phyloP scores from a whole-genome alignment of 108 stramenopile genomes.

The Schizochytrium sp. region DNA sequence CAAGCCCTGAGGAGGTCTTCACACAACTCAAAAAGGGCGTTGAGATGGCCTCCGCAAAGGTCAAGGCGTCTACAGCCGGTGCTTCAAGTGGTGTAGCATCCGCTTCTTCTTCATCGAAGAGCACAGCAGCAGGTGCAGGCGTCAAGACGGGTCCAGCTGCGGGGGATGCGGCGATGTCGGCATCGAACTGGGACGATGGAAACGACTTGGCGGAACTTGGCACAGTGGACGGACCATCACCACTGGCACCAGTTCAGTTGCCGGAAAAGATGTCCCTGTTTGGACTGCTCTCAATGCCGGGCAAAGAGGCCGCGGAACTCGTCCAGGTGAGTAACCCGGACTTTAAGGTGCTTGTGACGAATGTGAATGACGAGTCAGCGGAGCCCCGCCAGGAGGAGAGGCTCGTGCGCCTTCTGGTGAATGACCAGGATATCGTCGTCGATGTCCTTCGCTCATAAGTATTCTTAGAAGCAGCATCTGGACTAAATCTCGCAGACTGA shows the following conservation, averaged over 20 bases:
- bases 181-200: background rate
- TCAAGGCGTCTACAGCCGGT: background rate
- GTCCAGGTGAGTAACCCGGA: conserved; percentile 25
- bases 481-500: too few species aligned
- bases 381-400: conserved; percentile 44
- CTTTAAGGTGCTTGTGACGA: conserved; percentile 43
- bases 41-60: background rate
- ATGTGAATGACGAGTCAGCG: conserved; percentile 12
- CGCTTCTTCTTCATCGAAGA: background rate
- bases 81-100: background rate
- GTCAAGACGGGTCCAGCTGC: background rate
- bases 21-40: conserved; percentile 21
- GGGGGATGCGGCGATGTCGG: background rate
- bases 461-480: background rate
- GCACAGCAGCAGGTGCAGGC: background rate
- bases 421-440: conserved; percentile 56
- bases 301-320: conserved; percentile 32
- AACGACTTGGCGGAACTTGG: background rate
- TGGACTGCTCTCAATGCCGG: conserved; percentile 47
- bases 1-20: conserved; percentile 25
- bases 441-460: conserved; percentile 46
- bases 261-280: conserved; percentile 45
- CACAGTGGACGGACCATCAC: conserved; percentile 15
- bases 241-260: background rate
- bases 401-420: conserved; percentile 56